These are phyloP conservation scores for Malus hybrid DNA, from an alignment of 331 rosid genomes.

Conservation along the genomic window DNA sequence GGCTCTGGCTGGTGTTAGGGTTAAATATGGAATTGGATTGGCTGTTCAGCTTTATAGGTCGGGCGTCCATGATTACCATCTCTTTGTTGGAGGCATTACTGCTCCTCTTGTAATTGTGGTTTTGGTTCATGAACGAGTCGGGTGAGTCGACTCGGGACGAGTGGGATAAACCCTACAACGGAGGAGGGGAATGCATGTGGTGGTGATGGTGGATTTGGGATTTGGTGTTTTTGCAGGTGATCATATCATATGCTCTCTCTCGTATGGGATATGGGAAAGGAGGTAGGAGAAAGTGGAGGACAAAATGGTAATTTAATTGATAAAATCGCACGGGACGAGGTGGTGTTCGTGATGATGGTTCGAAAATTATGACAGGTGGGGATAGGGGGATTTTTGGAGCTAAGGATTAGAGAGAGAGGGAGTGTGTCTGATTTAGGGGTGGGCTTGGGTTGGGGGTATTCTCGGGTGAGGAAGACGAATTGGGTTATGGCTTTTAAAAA, in stretches of 20 bases:
- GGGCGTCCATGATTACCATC: conserved; percentile 56
- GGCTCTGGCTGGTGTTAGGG: conserved; percentile 61
- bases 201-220: not conserved
- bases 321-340: not conserved
- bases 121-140: not conserved
- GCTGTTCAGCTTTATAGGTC: conserved; percentile 63
- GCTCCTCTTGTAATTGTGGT: not conserved
- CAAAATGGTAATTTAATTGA: not conserved
- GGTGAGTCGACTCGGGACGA: conserved; percentile 7
- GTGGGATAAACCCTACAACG: not conserved
- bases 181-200: not conserved
- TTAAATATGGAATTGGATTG: conserved; percentile 50
- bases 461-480: too few relatives aligned
- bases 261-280: not conserved
- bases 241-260: not conserved
- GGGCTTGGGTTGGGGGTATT: too few relatives aligned
- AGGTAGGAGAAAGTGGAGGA: not conserved
- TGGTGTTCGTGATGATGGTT: too few relatives aligned
- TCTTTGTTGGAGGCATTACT: conserved; percentile 23
- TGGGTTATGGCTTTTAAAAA: too few relatives aligned
- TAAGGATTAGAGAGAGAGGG: too few relatives aligned
- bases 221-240: not conserved
- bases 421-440: too few relatives aligned
- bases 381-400: too few relatives aligned
- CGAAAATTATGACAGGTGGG: too few relatives aligned